Evolutionary conservation across 73 alveolate species (phyloP), one percentile per base, ranked within the genome.

Genomic region (Paramecium octaurelia): DNA sequence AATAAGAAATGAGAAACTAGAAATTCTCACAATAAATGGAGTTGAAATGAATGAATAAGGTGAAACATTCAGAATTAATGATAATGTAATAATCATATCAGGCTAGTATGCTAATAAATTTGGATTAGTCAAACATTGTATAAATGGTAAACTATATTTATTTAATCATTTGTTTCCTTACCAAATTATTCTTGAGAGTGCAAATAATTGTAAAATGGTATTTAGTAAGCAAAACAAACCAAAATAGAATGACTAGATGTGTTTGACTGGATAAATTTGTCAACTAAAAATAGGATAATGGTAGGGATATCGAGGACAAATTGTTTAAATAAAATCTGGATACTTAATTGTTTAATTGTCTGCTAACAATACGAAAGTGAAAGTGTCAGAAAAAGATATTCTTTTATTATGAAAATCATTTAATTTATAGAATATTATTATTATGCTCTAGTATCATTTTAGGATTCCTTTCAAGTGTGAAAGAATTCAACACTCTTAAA

Each of bases 271-370:
- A 46, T 31, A 80, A 80, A 44, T 23, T 24, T 23, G 70, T 42
- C n/a, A 20, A 24, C n/a, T 80, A 1, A 80, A 43, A 35, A 5
- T 9, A 10, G 91, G 91, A 10, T 8, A 80, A 80, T 80, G 91
- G 91, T 16, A 44, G 24, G 91, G 91, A 48, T 80, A 80, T 46
- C 29, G 75, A 3, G 88, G 88, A 75, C 20, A 75, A 42, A 75
- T 75, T 35, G 11, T 75, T 4, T 3, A 75, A 21, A 75, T 42
- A n/a, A 42, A 38, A 75, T 16, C 23, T 35, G 59, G 38, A 1
- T 38, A 75, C 1, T 75, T 75, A 35, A 36, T 38, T 4, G 21
- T 75, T 38, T 4, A 75, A 75, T 42, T 75, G n/a, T 10, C 23
- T 29, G 60, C 68, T 14, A 75, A 35, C 27, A 64, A 27, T 34